A percentile compares a stretch with the other conserved stretches of the same genome.
phyloP scores from a whole-genome alignment of 192 early-diverging fungal species.

The Coemansia aciculifera region DNA sequence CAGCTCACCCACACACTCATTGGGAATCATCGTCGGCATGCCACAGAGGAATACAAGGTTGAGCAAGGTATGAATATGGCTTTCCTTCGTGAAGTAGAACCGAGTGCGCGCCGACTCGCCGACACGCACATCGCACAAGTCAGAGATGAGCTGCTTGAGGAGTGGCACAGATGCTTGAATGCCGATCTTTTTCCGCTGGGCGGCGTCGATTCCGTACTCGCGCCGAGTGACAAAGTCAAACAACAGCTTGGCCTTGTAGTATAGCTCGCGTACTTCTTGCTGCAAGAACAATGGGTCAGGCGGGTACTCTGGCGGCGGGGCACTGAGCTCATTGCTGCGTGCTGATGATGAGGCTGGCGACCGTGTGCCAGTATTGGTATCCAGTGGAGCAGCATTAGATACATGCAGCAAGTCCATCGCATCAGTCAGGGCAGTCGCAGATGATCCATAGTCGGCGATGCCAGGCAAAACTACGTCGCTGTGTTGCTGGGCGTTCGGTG shows the following conservation, averaged over 20 bases:
- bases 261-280: slow-evolving; percentile 68
- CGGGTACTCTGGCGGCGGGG: slow-evolving; percentile 34
- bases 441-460: neutral
- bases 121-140: slow-evolving; percentile 54
- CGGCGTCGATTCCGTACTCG: slow-evolving; percentile 87
- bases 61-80: slow-evolving; percentile 89
- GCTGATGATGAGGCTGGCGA: slow-evolving; percentile 4
- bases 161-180: slow-evolving; percentile 73
- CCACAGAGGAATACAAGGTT: slow-evolving; percentile 89
- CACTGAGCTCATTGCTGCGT: slow-evolving; percentile 10
- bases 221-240: slow-evolving; percentile 93
- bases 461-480: neutral
- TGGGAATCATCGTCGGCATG: slow-evolving; percentile 72
- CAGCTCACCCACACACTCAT: slow-evolving; percentile 75
- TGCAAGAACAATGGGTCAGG: slow-evolving; percentile 48
- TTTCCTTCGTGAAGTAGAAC: slow-evolving; percentile 95
- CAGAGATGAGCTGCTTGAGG: slow-evolving; percentile 74
- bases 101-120: slow-evolving; percentile 56
- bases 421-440: neutral
- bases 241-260: slow-evolving; percentile 76
- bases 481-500: neutral
- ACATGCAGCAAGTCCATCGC: slow-evolving; percentile 2
- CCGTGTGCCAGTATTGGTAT: neutral
- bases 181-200: slow-evolving; percentile 86
- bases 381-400: neutral